These are phyloP conservation scores for Polytrichum commune DNA, from an alignment of 225 moss, liverwort and hornwort species.

Conservation along the genomic window DNA sequence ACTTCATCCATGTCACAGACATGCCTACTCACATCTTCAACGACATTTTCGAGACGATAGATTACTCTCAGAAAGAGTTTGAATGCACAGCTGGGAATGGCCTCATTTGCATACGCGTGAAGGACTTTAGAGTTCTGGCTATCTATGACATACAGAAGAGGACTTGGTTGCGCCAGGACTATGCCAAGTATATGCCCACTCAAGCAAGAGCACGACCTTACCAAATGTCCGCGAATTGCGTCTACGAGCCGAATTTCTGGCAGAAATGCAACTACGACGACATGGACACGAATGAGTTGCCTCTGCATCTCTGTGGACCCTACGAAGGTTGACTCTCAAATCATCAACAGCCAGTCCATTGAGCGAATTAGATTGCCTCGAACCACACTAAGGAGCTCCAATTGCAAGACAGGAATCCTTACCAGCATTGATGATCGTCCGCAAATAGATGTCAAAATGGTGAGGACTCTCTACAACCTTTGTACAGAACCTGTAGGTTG, in stretches of 20 bases:
- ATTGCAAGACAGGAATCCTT: too few species aligned
- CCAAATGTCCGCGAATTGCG: slow-evolving; percentile 47
- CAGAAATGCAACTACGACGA: slow-evolving; percentile 44
- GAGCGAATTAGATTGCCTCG: too few species aligned
- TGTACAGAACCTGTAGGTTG: too few species aligned
- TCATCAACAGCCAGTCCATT: too few species aligned
- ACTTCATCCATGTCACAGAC: slow-evolving; percentile 21
- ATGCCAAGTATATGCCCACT: slow-evolving; percentile 37
- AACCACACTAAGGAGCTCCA: too few species aligned
- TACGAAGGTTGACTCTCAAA: too few species aligned
- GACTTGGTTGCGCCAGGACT: slow-evolving; percentile 33
- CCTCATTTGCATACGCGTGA: slow-evolving; percentile 32
- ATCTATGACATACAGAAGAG: slow-evolving; percentile 23
- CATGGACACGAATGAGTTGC: slow-evolving; percentile 20
- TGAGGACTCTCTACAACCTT: too few species aligned
- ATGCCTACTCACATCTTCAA: slow-evolving; percentile 36
- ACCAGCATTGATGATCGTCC: too few species aligned
- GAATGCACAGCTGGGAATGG: slow-evolving; percentile 37
- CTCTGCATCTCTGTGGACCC: too few species aligned
- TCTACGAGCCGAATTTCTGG: slow-evolving; percentile 48
- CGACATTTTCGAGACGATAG: slow-evolving; percentile 39
- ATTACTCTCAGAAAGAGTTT: slow-evolving; percentile 39
- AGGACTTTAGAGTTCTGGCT: slow-evolving; percentile 29
- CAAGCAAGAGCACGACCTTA: slow-evolving; percentile 15
- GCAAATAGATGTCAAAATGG: too few species aligned